Base-by-base conservation (phyloP, 2,329 filamentous ascomycete genomes). In the Diplodia scrobiculata region DNA sequence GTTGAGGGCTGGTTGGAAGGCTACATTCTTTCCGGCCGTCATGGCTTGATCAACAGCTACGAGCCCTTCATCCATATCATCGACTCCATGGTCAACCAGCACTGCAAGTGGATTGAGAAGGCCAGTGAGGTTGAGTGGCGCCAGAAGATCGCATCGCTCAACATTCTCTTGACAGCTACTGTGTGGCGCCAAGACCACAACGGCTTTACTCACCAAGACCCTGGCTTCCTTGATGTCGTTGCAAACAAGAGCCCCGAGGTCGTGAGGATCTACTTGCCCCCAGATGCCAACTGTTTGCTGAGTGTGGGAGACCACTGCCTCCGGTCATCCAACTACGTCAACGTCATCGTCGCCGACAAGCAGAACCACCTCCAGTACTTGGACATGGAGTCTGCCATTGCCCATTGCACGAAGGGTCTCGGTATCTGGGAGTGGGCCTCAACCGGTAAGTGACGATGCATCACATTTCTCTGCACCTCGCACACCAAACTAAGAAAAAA, bases 31-130 rank as follows among this genome's bases (percentile, higher is more conserved):
- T 91, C 86, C 65, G 90, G 90, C 32, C 84, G 90, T 5, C 90
- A 92, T 70, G 90, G 90, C 13, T 75, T 93, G 67, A 84, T 93
- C 67, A 92, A 92, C 83, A 90, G 87, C 74, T 93, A 93, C 78
- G 90, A 93, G 76, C 89, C 90, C 0, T 93, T 93, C 74, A 90
- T 92, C 67, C 89, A 92, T 73, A 86, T 93, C 72, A 91, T 93
- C 71, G 89, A 92, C 76, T 91, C 88, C 1, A 93, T 93, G 90
- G 90, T 93, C 68, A 92, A 91, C 75, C 90, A 91, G 79, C 90
- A 93, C 79, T 91, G 89, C 81, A 93, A 93, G 77, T 92, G 90
- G 90, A 84, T 92, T 60, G 90, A 93, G 76, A 93, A 92, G 79
- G 90, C 87, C 70, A 80, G 87, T n/a, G 90, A 92, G 73, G 87